These are phyloP conservation scores for Hibiscus mutabilis DNA, from an alignment of 345 rosid genomes.

Conservation along the genomic window DNA sequence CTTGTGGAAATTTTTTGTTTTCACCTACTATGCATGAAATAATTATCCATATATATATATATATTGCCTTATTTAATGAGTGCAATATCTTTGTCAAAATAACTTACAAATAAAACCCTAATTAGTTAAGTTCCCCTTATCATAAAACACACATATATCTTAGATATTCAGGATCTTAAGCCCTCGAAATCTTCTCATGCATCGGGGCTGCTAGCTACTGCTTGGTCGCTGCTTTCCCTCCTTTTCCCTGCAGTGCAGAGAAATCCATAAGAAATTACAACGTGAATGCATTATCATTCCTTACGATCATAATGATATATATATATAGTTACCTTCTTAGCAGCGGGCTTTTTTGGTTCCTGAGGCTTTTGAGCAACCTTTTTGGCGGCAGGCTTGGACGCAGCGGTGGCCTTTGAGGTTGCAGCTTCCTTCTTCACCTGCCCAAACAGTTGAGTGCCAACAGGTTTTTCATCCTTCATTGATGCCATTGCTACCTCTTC, in stretches of 20 bases:
- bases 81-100: background rate
- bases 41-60: too few relatives aligned
- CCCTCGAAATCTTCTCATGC: background rate
- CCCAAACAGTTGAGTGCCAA: slow-evolving; percentile 16
- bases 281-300: too few relatives aligned
- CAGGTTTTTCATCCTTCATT: slow-evolving; percentile 43
- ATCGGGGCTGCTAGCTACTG: background rate
- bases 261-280: background rate
- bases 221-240: slow-evolving; percentile 1
- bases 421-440: background rate
- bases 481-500: slow-evolving; percentile 36
- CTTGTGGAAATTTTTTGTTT: too few relatives aligned
- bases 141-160: background rate
- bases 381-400: slow-evolving; percentile 30
- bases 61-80: background rate
- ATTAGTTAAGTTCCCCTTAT: background rate
- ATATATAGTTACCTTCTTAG: background rate
- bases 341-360: background rate
- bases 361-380: slow-evolving; percentile 37
- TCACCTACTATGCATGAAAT: too few relatives aligned
- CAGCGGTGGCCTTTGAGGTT: background rate
- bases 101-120: background rate
- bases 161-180: background rate
- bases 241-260: background rate
- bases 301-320: too few relatives aligned